Evolutionary conservation across 1,139 yeast genomes (phyloP).

Genomic region (Debaryomycetaceae sp.): DNA sequence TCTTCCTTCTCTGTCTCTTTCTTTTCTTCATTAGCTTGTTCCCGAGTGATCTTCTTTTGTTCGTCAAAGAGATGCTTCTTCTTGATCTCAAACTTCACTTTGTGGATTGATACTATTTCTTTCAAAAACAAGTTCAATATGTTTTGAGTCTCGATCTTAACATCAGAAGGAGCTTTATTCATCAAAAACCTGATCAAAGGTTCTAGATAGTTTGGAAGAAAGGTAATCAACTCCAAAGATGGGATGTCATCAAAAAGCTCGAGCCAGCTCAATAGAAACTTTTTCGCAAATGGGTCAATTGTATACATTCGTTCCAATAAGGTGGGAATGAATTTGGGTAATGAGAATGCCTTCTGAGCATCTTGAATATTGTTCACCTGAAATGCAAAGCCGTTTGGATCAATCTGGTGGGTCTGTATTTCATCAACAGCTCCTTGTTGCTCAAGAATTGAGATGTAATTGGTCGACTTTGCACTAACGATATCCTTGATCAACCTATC

Average conservation of each 20-base stretch:
- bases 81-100: slow-evolving; percentile 54
- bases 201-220: slow-evolving; percentile 84
- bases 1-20: slow-evolving; percentile 6
- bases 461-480: slow-evolving; percentile 92
- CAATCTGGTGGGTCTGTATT: slow-evolving; percentile 43
- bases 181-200: slow-evolving; percentile 74
- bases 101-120: slow-evolving; percentile 74
- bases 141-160: slow-evolving; percentile 79
- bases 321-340: slow-evolving; percentile 86
- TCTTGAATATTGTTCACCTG: slow-evolving; percentile 65
- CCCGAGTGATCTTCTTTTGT: slow-evolving; percentile 7
- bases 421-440: slow-evolving; percentile 44
- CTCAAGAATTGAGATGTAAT: slow-evolving; percentile 78
- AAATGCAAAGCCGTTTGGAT: slow-evolving; percentile 50
- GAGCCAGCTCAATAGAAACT: slow-evolving; percentile 91
- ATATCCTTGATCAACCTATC: slow-evolving; percentile 92
- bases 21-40: slow-evolving; percentile 7
- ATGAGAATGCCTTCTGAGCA: slow-evolving; percentile 72
- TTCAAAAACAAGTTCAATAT: slow-evolving; percentile 71
- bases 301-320: slow-evolving; percentile 88
- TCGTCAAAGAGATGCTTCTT: slow-evolving; percentile 26
- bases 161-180: slow-evolving; percentile 84
- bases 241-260: slow-evolving; percentile 90
- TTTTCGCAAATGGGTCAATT: slow-evolving; percentile 87
- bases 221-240: slow-evolving; percentile 80